Evolutionary conservation across 2,329 filamentous ascomycete genomes (phyloP).

Genomic region (Xylaria sp.): DNA sequence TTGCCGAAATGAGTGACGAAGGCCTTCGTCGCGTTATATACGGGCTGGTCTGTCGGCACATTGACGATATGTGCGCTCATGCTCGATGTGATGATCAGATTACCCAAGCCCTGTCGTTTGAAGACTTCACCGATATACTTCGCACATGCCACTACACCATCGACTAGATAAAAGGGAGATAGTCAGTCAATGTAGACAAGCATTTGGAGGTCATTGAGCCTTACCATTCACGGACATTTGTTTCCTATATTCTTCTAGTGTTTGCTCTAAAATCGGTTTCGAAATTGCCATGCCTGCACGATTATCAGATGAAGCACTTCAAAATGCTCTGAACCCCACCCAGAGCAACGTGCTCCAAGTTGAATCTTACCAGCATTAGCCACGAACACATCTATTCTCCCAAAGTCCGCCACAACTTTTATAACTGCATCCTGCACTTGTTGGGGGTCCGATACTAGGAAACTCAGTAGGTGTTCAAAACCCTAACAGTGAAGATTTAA

Average conservation of each 20-base stretch:
- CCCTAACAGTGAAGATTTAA: neutral
- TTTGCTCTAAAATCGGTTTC: neutral
- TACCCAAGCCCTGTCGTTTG: neutral
- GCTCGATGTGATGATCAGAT: neutral
- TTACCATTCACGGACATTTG: constrained; percentile 1
- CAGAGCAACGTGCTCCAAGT: neutral
- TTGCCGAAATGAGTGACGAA: neutral
- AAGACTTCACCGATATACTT: neutral
- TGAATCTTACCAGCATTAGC: neutral
- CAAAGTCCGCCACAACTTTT: constrained; percentile 2
- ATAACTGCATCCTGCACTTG: neutral
- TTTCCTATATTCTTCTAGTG: constrained; percentile 1
- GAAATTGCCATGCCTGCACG: neutral
- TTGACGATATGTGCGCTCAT: neutral
- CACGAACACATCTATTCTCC: neutral
- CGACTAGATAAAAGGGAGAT: neutral
- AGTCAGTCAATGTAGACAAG: neutral
- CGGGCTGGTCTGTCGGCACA: neutral
- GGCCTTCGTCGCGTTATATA: neutral
- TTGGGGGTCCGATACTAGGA: neutral
- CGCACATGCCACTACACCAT: neutral
- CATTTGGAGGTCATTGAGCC: neutral
- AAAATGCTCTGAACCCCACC: neutral
- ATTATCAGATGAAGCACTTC: neutral
- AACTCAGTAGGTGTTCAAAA: neutral